Evolutionary conservation across 2,329 filamentous ascomycete genomes (phyloP), one percentile per base, ranked within the genome.

Genomic region (Ascochyta lentis): DNA sequence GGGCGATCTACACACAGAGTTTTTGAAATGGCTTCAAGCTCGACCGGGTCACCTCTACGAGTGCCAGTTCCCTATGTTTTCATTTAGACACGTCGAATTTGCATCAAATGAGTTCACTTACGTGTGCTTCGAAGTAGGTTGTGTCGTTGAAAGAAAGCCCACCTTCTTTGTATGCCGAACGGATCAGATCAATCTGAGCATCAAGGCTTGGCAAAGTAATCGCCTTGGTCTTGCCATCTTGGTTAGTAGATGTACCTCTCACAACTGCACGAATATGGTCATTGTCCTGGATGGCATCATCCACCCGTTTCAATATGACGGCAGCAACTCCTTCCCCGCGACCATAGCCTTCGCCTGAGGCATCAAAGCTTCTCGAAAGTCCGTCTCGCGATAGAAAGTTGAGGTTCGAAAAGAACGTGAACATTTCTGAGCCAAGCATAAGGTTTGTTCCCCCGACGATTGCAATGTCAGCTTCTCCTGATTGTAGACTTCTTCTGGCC

Each of bases 91-190:
- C 2, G 65, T 49, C 2, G 66, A 65, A 42, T 71, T 66, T 16
- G 62, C 68, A 23, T 80, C 83, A 37, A 6, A 26, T 80, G 77
- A 1, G 84, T 86, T 3, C 84, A 84, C 0, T 86, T 12, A 84
- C 84, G 54, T 78, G 76, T 0, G 69, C 69, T 52, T 78, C 76
- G 13, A 77, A 64, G 29, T 70, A 76, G 4, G 40, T 24, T 9
- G 54, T 58, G 6, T 40, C 16, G 13, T 50, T 47, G 5, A 58
- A 54, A 52, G 74, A 67, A 3, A 78, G 65, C 2, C 71, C 72
- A 4, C 73, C 71, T 15, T 59, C 62, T 24, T 15, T 38, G 23
- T 51, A 51, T 9, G 6, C 12, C 19, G 19, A 24, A 13, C 31
- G 27, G 2, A 61, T 61, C 13, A 61, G 38, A 7, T 41, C 6